phyloP scores from a whole-genome alignment of 208 protist species.

The Acanthamoeba triangularis region DNA sequence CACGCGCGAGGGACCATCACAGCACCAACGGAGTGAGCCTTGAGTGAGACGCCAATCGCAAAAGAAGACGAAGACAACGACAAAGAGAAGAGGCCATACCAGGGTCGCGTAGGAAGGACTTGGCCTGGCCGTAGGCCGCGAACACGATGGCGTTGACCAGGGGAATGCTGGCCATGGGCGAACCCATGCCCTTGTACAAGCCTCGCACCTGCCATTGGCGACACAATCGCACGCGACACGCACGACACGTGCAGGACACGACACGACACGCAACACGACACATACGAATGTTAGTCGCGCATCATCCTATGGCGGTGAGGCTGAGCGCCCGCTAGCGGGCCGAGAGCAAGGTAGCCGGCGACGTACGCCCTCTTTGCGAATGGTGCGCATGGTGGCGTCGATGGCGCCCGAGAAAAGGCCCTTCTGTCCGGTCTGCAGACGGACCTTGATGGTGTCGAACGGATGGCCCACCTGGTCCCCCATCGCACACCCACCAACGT shows the following conservation, averaged over 20 bases:
- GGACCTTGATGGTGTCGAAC: slow-evolving; percentile 75
- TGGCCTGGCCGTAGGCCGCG: slow-evolving; percentile 69
- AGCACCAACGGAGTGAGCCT: not conserved
- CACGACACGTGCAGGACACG: no score
- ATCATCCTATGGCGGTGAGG: not conserved
- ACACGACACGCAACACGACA: not conserved
- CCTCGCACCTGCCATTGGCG: not conserved
- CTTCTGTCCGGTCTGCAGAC: slow-evolving; percentile 40
- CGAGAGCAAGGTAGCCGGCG: no score
- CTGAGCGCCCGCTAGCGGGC: no score
- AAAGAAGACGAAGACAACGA: not conserved
- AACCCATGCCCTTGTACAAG: slow-evolving; percentile 73
- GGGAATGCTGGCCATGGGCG: slow-evolving; percentile 66
- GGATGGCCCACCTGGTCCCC: slow-evolving; percentile 59
- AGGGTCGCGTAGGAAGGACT: slow-evolving; percentile 23
- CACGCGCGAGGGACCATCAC: not conserved
- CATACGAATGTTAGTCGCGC: no score
- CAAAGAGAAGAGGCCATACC: not conserved
- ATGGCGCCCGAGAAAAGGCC: slow-evolving; percentile 49
- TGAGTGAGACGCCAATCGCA: not conserved
- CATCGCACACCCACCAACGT: not conserved
- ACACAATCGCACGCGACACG: no score
- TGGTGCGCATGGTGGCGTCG: slow-evolving; percentile 45
- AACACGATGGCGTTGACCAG: slow-evolving; percentile 74
- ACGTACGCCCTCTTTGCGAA: slow-evolving; percentile 71